Evolutionary conservation across 176 grass and related monocot species (phyloP), one percentile per base, ranked within the genome.

Genomic region (Cocos nucifera): DNA sequence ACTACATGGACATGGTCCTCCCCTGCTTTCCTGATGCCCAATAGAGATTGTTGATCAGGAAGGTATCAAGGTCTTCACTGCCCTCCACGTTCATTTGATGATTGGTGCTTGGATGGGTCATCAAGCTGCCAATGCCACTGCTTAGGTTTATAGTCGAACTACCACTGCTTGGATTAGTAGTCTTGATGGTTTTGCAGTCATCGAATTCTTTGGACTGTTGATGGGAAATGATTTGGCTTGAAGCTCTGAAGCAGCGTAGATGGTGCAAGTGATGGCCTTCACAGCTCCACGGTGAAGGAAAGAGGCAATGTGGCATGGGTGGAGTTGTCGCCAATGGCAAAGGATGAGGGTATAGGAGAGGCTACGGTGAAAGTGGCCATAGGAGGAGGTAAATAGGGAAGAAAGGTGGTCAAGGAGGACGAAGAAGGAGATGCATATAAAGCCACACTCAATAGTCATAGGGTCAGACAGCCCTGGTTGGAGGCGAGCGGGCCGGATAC

Each of bases 1-100:
- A 83, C 84, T 10, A 98, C 81, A 25, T 98, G 87, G 66, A 83
- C 78, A 14, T 87, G 56, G 64, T 98, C 93, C 93, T 98, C 93
- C 93, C 93, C 16, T 84, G 87, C 48, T 78, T 85, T 51, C 87
- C 93, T 55, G 92, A 84, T 14, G 87, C 87, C 84, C 87, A 98
- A 63, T 98, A 62, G 59, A 86, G 64, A 82, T 77, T 82, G 51
- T 30, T 73, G 19, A 50, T 28, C n/a, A 14, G 3, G 15, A 19
- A 35, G 3, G 50, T 55, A 51, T 62, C 58, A 17, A 26, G 20
- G 20, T 73, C 70, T 19, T 73, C 70, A 18, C 58, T 61, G n/a
- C 6, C 18, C 1, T 72, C 57, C 23, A 59, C 6, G 57, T 18
- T 53, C 0, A 27, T 85, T 5, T 54, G 28, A 49, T 71, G 60